Percentiles rank a stretch among this genome's conserved stretches.
These are phyloP conservation scores for Eucalyptus regnans DNA, from an alignment of 345 rosid species.

Conservation along the genomic window DNA sequence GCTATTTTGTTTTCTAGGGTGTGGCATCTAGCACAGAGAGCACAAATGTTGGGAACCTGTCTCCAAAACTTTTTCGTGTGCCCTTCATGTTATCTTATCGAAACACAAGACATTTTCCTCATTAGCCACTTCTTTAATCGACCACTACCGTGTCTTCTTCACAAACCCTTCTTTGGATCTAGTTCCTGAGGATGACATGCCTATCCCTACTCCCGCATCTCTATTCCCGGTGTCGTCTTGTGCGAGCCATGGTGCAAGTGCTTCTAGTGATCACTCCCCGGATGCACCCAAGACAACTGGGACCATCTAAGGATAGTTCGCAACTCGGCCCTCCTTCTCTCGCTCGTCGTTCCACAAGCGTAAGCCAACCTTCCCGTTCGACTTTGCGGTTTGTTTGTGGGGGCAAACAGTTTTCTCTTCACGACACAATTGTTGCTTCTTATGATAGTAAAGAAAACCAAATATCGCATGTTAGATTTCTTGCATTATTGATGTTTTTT, in stretches of 20 bases:
- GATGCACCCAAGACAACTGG: background rate
- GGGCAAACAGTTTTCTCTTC: background rate
- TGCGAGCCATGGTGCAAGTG: background rate
- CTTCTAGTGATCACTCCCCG: background rate
- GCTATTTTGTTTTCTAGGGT: background rate
- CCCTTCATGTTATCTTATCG: background rate
- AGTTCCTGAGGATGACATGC: background rate
- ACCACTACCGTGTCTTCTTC: background rate
- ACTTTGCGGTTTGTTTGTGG: background rate
- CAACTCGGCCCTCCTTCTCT: background rate
- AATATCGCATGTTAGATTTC: background rate
- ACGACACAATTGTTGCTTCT: background rate
- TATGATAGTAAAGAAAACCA: background rate
- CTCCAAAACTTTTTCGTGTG: background rate
- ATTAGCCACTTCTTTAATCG: background rate
- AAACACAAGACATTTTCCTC: background rate
- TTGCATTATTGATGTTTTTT: background rate
- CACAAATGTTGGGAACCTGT: background rate
- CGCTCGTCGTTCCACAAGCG: background rate
- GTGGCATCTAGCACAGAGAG: background rate
- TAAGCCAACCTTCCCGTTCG: background rate
- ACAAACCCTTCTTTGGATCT: background rate
- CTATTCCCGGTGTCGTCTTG: background rate
- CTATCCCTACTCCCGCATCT: background rate
- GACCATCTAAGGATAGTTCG: background rate